Evolutionary conservation across 192 early-diverging fungal species (phyloP).

Genomic region (Linnemannia exigua): DNA sequence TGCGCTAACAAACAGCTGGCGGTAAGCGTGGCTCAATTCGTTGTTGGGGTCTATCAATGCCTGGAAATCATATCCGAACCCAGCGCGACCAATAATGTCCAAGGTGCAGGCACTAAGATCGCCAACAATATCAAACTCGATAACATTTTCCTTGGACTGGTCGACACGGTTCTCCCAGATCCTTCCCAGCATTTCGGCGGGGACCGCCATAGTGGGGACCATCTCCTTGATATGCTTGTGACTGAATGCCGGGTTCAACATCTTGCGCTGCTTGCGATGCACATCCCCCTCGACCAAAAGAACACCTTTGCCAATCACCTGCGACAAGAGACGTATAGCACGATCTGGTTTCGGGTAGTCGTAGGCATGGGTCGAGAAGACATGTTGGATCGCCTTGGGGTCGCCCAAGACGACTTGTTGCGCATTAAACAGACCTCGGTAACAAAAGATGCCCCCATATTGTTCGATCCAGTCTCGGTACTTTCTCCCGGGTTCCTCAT

Average conservation of each 20-base stretch:
- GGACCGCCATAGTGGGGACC: conserved; percentile 56
- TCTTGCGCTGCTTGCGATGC: conserved; percentile 67
- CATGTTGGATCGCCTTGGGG: conserved; percentile 59
- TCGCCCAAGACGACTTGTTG: conserved; percentile 61
- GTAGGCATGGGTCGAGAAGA: conserved; percentile 60
- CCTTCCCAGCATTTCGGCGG: conserved; percentile 45
- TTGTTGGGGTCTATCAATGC: conserved; percentile 50
- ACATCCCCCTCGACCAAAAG: conserved; percentile 66
- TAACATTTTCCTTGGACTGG: conserved; percentile 15
- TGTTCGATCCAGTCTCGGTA: conserved; percentile 62
- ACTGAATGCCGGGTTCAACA: conserved; percentile 70
- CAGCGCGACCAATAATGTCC: conserved; percentile 35
- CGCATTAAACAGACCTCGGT: conserved; percentile 60
- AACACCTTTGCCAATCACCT: conserved; percentile 63
- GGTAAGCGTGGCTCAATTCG: conserved; percentile 62
- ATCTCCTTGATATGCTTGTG: conserved; percentile 60
- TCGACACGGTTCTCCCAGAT: conserved; percentile 56
- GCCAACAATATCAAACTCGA: conserved; percentile 55
- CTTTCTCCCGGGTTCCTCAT: conserved; percentile 54
- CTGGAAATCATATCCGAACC: conserved; percentile 65
- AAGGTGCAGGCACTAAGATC: conserved; percentile 50
- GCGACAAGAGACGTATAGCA: conserved; percentile 34
- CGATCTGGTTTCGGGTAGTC: conserved; percentile 59
- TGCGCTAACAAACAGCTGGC: conserved; percentile 33
- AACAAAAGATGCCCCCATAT: conserved; percentile 66